Conservation (phyloP, 208 protist genomes). For the Trypanosoma brucei region DNA sequence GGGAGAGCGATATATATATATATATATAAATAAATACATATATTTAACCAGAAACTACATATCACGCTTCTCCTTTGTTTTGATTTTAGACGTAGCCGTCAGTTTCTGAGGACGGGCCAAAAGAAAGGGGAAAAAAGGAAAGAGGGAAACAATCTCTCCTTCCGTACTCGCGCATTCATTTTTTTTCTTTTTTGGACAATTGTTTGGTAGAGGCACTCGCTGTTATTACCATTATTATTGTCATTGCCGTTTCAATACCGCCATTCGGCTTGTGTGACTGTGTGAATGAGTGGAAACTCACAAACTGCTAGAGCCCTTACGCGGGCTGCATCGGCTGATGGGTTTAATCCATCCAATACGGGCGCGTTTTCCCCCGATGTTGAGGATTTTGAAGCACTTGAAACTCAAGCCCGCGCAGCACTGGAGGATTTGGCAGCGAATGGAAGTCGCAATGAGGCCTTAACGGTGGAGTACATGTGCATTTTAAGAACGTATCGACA, state of each 20-base stretch:
- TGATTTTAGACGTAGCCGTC: too few species aligned
- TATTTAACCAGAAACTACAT: too few species aligned
- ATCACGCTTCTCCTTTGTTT: too few species aligned
- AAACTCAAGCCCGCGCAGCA: constrained; percentile 54
- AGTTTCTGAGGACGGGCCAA: too few species aligned
- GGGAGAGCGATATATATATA: too few species aligned
- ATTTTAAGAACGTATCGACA: constrained; percentile 73
- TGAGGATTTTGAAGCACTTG: constrained; percentile 44
- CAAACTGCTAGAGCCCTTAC: not conserved
- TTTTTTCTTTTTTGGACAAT: constrained; percentile 1
- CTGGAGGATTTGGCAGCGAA: constrained; percentile 67
- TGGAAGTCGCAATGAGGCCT: constrained; percentile 34
- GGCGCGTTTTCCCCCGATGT: not conserved
- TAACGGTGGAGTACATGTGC: constrained; percentile 45
- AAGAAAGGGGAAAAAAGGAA: not conserved
- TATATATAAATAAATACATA: too few species aligned
- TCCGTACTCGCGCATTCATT: not conserved
- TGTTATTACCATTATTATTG: not conserved
- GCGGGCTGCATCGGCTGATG: not conserved
- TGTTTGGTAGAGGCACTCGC: not conserved
- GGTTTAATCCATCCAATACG: not conserved
- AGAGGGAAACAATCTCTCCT: not conserved
- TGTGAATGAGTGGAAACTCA: not conserved
- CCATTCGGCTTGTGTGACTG: not conserved
- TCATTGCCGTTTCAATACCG: not conserved